phyloP scores from a whole-genome alignment of 768 basidiomycete species.

The Tricholoma flavovirens region DNA sequence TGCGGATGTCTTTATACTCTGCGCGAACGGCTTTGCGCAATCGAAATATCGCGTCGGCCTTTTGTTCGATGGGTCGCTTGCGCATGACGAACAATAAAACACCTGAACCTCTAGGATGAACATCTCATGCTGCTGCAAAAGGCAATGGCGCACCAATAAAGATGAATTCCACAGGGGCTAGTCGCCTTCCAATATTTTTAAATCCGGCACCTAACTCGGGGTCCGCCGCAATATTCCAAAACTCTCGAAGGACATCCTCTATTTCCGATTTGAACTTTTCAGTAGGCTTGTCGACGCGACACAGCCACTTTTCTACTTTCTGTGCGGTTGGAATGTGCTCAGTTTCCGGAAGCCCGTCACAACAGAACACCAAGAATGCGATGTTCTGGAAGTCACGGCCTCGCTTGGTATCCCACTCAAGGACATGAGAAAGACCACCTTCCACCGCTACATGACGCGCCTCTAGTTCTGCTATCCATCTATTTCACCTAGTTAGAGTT shows the following conservation, averaged over 20 bases:
- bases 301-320: slow-evolving; percentile 53
- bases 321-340: slow-evolving; percentile 44
- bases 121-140: not conserved
- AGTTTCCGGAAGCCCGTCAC: slow-evolving; percentile 46
- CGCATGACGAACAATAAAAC: slow-evolving; percentile 58
- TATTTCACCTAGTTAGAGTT: slow-evolving; percentile 12
- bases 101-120: slow-evolving; percentile 33
- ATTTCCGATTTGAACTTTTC: slow-evolving; percentile 49
- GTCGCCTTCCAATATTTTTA: slow-evolving; percentile 45
- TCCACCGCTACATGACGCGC: slow-evolving; percentile 50
- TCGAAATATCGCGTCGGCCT: slow-evolving; percentile 49
- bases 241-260: slow-evolving; percentile 44
- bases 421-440: slow-evolving; percentile 48
- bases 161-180: slow-evolving; percentile 74
- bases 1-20: slow-evolving; percentile 57
- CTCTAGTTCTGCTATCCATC: slow-evolving; percentile 60
- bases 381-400: slow-evolving; percentile 76
- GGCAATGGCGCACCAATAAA: slow-evolving; percentile 57
- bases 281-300: slow-evolving; percentile 35
- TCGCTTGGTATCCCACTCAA: slow-evolving; percentile 62
- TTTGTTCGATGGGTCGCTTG: slow-evolving; percentile 35
- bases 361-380: slow-evolving; percentile 64
- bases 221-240: slow-evolving; percentile 48
- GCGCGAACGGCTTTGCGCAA: slow-evolving; percentile 54
- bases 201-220: slow-evolving; percentile 42